Evolutionary conservation across 768 basidiomycete species (phyloP).

Genomic region (Dioszegia aurantiaca): DNA sequence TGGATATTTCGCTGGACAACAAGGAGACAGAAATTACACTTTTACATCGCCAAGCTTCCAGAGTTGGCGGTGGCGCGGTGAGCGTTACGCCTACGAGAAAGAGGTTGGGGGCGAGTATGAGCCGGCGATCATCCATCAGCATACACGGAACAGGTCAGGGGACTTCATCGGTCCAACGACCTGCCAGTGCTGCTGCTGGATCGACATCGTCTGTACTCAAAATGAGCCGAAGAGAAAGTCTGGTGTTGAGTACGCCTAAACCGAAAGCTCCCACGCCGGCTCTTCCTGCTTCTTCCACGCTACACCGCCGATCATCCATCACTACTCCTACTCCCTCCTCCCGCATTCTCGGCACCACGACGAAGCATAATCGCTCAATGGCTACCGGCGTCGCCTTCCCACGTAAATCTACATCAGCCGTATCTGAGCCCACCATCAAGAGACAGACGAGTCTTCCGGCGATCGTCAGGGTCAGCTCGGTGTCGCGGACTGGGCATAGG

Average conservation of each 20-base stretch:
- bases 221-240: conserved; percentile 4
- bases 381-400: not conserved
- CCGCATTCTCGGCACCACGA: conserved; percentile 11
- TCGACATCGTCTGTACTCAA: too few relatives aligned
- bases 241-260: conserved; percentile 2
- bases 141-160: too few relatives aligned
- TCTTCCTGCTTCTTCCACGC: not conserved
- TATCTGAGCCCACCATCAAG: not conserved
- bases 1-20: conserved; percentile 31
- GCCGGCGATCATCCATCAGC: conserved; percentile 4
- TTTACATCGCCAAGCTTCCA: conserved; percentile 17
- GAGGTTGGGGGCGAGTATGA: conserved; percentile 9
- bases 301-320: conserved; percentile 7
- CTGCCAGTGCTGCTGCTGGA: not conserved
- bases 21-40: conserved; percentile 31
- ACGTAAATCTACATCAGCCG: not conserved
- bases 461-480: not conserved
- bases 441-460: conserved; percentile 3
- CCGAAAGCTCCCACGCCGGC: not conserved
- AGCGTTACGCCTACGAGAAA: conserved; percentile 12
- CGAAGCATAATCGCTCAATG: conserved; percentile 17
- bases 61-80: not conserved
- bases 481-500: conserved; percentile 1
- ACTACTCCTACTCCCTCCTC: conserved; percentile 11
- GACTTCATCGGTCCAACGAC: not conserved